These are phyloP conservation scores for Amphicarpaea edgeworthii DNA, from an alignment of 306 rosid genomes.

Conservation along the genomic window DNA sequence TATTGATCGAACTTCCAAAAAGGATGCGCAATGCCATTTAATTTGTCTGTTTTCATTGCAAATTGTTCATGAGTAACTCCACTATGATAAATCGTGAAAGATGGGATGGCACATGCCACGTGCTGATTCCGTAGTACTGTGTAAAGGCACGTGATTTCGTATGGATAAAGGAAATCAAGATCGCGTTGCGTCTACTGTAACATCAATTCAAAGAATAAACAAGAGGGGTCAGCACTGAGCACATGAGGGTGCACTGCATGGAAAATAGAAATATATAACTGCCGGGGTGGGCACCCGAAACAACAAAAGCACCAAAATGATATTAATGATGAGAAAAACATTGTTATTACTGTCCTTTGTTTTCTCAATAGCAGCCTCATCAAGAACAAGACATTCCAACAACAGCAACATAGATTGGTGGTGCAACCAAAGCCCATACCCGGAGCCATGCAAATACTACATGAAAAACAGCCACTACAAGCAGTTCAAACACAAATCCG, in stretches of 20 bases:
- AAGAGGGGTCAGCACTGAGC: not conserved
- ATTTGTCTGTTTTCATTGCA: not conserved
- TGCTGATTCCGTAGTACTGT: slow-evolving; percentile 21
- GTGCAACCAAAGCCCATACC: slow-evolving; percentile 89
- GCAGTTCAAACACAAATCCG: slow-evolving; percentile 50
- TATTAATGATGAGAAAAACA: slow-evolving; percentile 50
- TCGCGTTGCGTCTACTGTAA: slow-evolving; percentile 23
- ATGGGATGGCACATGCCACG: slow-evolving; percentile 27
- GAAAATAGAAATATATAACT: slow-evolving; percentile 38
- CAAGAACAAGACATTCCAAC: slow-evolving; percentile 47
- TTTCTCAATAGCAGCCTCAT: slow-evolving; percentile 53
- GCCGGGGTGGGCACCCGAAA: slow-evolving; percentile 39
- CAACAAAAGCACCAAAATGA: slow-evolving; percentile 40
- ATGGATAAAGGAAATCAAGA: not conserved
- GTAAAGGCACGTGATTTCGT: not conserved
- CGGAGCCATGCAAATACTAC: slow-evolving; percentile 66
- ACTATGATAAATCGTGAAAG: slow-evolving; percentile 1
- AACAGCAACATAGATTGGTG: slow-evolving; percentile 58
- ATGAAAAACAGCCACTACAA: slow-evolving; percentile 47
- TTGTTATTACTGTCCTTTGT: slow-evolving; percentile 45
- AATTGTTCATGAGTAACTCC: not conserved
- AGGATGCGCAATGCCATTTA: not conserved
- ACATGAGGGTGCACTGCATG: slow-evolving; percentile 11
- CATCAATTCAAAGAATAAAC: not conserved
- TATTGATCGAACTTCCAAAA: not conserved